Percentiles rank a stretch among this genome's conserved stretches.
These are phyloP conservation scores for Endoconidiophora laricicola DNA, from an alignment of 2,329 filamentous ascomycete genomes.

Conservation along the genomic window DNA sequence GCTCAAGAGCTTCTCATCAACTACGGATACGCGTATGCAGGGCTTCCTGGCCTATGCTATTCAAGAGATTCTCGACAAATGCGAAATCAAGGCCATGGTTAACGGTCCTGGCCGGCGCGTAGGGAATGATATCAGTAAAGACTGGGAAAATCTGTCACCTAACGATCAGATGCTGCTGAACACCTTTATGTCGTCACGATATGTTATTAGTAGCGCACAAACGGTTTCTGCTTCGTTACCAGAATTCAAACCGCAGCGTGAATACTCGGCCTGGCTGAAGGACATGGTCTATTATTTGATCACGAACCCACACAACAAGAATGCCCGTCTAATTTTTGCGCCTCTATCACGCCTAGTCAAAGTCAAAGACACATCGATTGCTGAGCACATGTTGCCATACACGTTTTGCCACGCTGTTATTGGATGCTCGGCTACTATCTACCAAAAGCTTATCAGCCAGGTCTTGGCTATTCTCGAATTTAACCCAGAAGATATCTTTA, in stretches of 20 bases:
- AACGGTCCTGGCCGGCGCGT: conserved; percentile 26
- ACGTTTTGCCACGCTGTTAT: conserved; percentile 69
- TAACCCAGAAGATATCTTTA: conserved; percentile 24
- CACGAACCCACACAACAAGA: conserved; percentile 55
- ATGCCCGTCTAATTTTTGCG: conserved; percentile 62
- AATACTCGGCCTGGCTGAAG: conserved; percentile 67
- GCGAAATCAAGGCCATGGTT: conserved; percentile 45
- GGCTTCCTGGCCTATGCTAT: conserved; percentile 88
- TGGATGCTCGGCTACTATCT: conserved; percentile 23
- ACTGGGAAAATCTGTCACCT: conserved; percentile 67
- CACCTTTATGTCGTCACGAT: conserved; percentile 75
- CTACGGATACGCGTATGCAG: conserved; percentile 73
- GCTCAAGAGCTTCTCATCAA: conserved; percentile 80
- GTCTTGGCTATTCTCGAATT: conserved; percentile 58
- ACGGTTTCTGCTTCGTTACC: conserved; percentile 32
- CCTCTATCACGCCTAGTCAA: conserved; percentile 68
- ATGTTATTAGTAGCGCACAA: conserved; percentile 49
- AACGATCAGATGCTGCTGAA: conserved; percentile 64
- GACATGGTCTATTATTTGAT: conserved; percentile 69
- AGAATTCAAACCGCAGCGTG: conserved; percentile 21
- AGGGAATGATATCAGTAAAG: conserved; percentile 44
- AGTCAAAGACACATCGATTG: conserved; percentile 70
- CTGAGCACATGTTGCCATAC: conserved; percentile 80
- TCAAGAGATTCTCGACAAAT: conserved; percentile 72
- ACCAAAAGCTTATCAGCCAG: conserved; percentile 31